Evolutionary conservation across 371 early-diverging fungal species (phyloP), one percentile per base, ranked within the genome.

Genomic region (Apophysomyces elegans): DNA sequence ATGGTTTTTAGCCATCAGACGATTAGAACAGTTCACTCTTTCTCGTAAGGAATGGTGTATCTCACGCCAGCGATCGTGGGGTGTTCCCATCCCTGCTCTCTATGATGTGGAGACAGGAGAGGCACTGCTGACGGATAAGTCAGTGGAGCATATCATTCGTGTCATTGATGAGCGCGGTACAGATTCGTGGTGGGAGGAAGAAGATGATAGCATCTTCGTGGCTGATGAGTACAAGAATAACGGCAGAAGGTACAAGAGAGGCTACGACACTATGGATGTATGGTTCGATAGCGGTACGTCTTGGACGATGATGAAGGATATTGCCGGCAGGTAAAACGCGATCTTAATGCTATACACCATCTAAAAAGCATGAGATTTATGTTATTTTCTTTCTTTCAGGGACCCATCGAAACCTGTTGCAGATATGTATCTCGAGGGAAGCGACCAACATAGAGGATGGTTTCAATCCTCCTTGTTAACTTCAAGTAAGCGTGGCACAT

Each of bases 381-480:
- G 13, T 56, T 11, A 12, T 43, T 5, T n/a, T 61, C n/a, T 61
- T 2, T 14, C 8, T 67, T 54, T 7, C 44, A 71, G 72, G 62
- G 76, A 71, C 47, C 64, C 59, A 11, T 44, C 65, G 35, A 77
- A 74, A 6, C 80, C 77, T 50, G 70, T 89, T 16, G 95, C 97
- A 0, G 97, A 97, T 74, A 85, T 96, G 46, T 97, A 96, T 76
- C 80, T 93, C 1, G 97, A 96, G 76, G 99, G 99, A 8, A 89
- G 92, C 62, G 98, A 98, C 74, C 99, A 98, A 74, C 96, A 96
- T 72, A 84, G 99, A 58, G 99, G 98, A 13, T 98, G 99, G 99
- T 98, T 98, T 79, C 96, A 97, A 71, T 96, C 96, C 4, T 93
- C 97, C 0, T 83, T 97, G 56, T 81, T 97, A 46, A 93, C 96